phyloP scores from a whole-genome alignment of 1,284 basidiomycete species.

The Trichosporon sp. region DNA sequence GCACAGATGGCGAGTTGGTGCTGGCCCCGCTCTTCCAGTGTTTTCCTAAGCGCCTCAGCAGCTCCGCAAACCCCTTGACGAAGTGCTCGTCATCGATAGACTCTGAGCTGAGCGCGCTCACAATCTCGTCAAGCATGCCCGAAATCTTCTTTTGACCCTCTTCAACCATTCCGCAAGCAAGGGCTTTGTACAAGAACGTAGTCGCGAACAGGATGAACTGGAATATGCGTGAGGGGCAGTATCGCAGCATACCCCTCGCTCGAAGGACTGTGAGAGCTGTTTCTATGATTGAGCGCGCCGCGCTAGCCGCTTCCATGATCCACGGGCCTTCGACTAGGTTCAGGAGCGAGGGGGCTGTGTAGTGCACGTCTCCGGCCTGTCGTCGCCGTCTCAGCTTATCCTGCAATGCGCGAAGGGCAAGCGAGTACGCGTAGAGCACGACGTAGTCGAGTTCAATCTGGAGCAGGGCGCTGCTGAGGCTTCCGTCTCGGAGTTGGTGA shows the following conservation, averaged over 20 bases:
- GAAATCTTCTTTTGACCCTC: not conserved
- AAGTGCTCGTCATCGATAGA: constrained; percentile 29
- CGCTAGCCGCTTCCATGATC: constrained; percentile 27
- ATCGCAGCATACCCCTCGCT: constrained; percentile 16
- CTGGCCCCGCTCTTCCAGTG: constrained; percentile 22
- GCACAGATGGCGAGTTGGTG: not conserved
- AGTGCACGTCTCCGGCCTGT: constrained; percentile 23
- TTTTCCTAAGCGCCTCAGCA: constrained; percentile 26
- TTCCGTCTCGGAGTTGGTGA: constrained; percentile 21
- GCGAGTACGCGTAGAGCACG: constrained; percentile 28
- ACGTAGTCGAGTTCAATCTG: constrained; percentile 28
- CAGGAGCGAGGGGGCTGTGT: constrained; percentile 26
- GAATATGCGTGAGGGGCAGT: constrained; percentile 25
- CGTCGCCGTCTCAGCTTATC: constrained; percentile 25
- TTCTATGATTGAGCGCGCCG: not conserved
- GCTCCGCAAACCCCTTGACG: constrained; percentile 24
- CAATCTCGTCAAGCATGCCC: not conserved
- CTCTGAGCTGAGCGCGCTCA: constrained; percentile 2
- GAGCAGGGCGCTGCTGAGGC: constrained; percentile 22
- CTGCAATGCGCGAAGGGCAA: constrained; percentile 24
- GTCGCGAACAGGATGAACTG: constrained; percentile 31
- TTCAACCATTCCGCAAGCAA: not conserved
- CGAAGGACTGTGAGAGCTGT: constrained; percentile 19
- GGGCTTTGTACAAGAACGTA: constrained; percentile 30
- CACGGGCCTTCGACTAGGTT: constrained; percentile 30